Percentiles rank a stretch among this genome's conserved stretches.
These are phyloP conservation scores for Micromonas commoda DNA, from an alignment of 139 green algal species.

Conservation along the genomic window DNA sequence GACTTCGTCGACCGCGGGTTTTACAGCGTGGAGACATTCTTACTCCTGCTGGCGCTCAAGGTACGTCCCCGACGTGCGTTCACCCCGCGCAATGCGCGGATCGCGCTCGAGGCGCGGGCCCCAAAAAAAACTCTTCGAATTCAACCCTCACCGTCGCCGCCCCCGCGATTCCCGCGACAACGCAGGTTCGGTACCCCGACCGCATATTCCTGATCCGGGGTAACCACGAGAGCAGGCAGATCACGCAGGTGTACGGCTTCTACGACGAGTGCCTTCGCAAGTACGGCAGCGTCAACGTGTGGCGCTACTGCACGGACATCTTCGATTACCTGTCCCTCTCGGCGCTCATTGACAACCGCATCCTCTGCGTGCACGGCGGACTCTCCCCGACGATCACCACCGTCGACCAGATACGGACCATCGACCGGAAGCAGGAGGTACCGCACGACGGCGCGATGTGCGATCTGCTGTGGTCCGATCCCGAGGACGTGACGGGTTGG, in stretches of 20 bases:
- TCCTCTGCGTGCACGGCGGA: constrained; percentile 95
- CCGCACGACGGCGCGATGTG: constrained; percentile 98
- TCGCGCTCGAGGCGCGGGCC: neutral
- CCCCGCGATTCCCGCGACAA: too few species aligned
- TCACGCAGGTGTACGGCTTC: constrained; percentile 88
- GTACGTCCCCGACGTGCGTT: constrained; percentile 41
- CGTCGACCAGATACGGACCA: constrained; percentile 90
- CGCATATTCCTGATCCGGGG: constrained; percentile 54
- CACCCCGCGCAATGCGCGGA: neutral
- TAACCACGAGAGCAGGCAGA: constrained; percentile 55
- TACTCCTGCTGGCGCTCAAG: constrained; percentile 96
- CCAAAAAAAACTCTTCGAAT: too few species aligned
- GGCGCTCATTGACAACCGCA: constrained; percentile 84
- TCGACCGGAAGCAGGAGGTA: constrained; percentile 97
- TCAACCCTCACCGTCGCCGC: too few species aligned
- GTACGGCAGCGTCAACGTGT: constrained; percentile 95
- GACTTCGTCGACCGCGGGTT: constrained; percentile 99
- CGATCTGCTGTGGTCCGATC: constrained; percentile 88
- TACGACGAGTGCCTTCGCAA: constrained; percentile 99
- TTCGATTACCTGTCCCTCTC: constrained; percentile 92
- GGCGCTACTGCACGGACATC: constrained; percentile 97
- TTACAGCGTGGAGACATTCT: constrained; percentile 96
- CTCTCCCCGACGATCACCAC: constrained; percentile 85
- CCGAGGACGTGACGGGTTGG: constrained; percentile 97
- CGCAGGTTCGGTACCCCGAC: constrained; percentile 55